Conservation (phyloP, 345 rosid genomes). For the Lenwebbia sp. region DNA sequence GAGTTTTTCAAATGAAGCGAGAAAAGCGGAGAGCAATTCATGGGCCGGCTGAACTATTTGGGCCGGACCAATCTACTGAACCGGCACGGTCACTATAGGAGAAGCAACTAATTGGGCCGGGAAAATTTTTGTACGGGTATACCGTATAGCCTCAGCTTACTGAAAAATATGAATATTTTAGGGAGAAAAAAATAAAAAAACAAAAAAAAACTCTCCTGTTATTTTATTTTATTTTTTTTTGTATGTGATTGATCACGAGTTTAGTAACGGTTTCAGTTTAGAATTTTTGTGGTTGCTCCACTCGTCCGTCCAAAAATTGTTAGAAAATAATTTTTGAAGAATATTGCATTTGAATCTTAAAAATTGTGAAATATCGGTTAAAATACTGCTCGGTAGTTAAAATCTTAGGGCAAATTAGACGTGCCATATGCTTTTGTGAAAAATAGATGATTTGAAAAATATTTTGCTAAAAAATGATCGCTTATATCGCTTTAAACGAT, state of each 20-base stretch:
- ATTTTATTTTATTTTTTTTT: too few species aligned
- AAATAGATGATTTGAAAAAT: too few species aligned
- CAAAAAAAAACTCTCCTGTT: too few species aligned
- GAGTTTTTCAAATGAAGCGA: background rate
- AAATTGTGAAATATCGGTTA: background rate
- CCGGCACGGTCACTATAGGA: background rate
- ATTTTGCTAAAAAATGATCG: too few species aligned
- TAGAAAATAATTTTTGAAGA: background rate
- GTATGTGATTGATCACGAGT: background rate
- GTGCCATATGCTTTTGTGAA: too few species aligned
- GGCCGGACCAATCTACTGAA: background rate
- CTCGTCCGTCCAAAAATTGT: background rate
- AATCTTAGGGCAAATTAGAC: background rate
- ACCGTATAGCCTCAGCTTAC: too few species aligned
- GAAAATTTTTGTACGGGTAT: too few species aligned
- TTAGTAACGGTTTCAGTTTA: background rate
- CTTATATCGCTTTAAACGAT: too few species aligned
- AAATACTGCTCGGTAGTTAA: background rate
- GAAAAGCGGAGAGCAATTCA: background rate
- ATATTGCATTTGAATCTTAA: background rate
- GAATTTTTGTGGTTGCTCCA: background rate
- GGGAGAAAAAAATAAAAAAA: too few species aligned
- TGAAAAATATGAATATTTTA: too few species aligned
- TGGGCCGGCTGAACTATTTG: background rate
- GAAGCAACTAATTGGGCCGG: too few species aligned